These are phyloP conservation scores for Trichophyton rubrum DNA, from an alignment of 2,329 filamentous ascomycete species.

Conservation along the genomic window DNA sequence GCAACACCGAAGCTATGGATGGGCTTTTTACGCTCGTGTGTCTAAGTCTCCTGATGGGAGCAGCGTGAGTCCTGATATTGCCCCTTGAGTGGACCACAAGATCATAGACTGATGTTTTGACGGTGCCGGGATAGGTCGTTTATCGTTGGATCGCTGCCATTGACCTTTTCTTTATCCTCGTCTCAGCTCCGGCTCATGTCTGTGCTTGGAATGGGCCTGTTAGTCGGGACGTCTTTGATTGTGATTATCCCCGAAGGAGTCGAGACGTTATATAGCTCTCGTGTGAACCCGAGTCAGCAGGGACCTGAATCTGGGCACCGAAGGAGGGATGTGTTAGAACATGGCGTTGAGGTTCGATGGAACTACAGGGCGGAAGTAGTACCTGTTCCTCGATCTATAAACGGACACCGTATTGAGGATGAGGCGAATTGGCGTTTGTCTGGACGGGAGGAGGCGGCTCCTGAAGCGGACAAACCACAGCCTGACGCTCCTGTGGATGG, in stretches of 20 bases:
- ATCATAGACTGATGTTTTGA: neutral
- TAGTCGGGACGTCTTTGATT: conserved; percentile 89
- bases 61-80: conserved; percentile 40
- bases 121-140: conserved; percentile 57
- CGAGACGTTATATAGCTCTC: conserved; percentile 65
- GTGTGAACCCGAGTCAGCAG: conserved; percentile 23
- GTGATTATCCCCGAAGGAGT: conserved; percentile 97
- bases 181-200: conserved; percentile 82
- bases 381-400: neutral
- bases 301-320: conserved; percentile 5
- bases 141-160: conserved; percentile 75
- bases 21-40: conserved; percentile 53
- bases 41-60: conserved; percentile 53
- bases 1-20: conserved; percentile 40
- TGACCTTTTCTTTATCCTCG: conserved; percentile 76
- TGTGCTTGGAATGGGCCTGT: conserved; percentile 80
- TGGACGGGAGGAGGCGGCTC: neutral
- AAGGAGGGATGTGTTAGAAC: conserved; percentile 20
- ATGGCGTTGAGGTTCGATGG: conserved; percentile 12
- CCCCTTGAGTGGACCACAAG: neutral
- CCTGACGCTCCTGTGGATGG: neutral
- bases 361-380: neutral
- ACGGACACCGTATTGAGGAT: neutral
- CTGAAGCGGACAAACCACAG: neutral
- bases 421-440: neutral